These are phyloP conservation scores for Marvania coccoides DNA, from an alignment of 139 green algal species.

Conservation along the genomic window DNA sequence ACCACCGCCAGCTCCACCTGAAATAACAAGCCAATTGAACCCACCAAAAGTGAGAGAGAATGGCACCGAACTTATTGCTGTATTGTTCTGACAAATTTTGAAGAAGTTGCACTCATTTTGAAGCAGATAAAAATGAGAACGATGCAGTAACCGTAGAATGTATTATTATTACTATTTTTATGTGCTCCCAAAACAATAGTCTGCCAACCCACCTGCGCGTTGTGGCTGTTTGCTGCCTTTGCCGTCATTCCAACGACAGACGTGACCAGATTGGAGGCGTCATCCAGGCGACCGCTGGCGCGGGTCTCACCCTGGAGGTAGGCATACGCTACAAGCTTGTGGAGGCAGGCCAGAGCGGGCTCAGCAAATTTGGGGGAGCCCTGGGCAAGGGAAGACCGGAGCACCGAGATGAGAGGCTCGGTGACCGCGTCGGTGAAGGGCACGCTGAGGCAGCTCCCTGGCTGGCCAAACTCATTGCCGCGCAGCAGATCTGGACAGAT, in stretches of 20 bases:
- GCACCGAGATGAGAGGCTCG: conserved; percentile 54
- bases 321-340: conserved; percentile 78
- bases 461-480: conserved; percentile 22
- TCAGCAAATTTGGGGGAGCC: conserved; percentile 50
- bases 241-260: conserved; percentile 49
- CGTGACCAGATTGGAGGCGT: conserved; percentile 35
- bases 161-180: too few species aligned
- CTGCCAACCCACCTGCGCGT: too few species aligned
- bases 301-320: conserved; percentile 72
- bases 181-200: too few species aligned
- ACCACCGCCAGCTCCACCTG: conserved; percentile 65
- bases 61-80: too few species aligned
- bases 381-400: conserved; percentile 49
- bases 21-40: too few species aligned
- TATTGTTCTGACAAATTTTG: too few species aligned
- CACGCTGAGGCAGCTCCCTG: conserved; percentile 5
- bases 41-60: too few species aligned
- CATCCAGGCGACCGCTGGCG: conserved; percentile 37
- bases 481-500: conserved; percentile 15
- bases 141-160: too few species aligned
- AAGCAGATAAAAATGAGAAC: too few species aligned
- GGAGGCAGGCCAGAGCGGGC: conserved; percentile 70
- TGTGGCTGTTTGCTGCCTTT: conserved; percentile 55
- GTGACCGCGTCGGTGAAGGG: conserved; percentile 18
- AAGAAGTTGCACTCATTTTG: too few species aligned